phyloP scores from a whole-genome alignment of 345 rosid species.

The Pseudoturritis turrita region DNA sequence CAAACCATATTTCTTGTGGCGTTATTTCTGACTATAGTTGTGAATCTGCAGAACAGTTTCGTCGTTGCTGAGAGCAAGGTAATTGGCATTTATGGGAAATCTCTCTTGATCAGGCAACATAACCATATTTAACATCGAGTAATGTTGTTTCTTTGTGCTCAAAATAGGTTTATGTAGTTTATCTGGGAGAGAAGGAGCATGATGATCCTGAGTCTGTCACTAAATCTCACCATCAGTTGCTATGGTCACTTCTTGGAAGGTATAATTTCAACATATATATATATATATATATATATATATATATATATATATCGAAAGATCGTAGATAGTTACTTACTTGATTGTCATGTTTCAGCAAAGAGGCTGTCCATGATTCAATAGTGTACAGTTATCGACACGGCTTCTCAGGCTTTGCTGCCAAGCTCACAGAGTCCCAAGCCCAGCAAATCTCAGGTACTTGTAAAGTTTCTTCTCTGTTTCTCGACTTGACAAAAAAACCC shows the following conservation, averaged over 20 bases:
- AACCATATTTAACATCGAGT: not conserved
- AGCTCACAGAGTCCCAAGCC: conserved; percentile 51
- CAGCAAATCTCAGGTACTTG: conserved; percentile 42
- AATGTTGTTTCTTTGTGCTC: not conserved
- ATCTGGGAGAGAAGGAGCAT: conserved; percentile 45
- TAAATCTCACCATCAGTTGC: conserved; percentile 50
- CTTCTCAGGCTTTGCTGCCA: conserved; percentile 68
- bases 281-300: too few relatives aligned
- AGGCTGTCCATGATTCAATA: conserved; percentile 36
- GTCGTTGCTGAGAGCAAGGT: not conserved
- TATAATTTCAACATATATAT: not conserved
- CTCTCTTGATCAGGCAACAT: not conserved
- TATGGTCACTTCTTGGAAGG: conserved; percentile 50
- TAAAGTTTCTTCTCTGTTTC: not conserved
- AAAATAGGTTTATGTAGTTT: conserved; percentile 46
- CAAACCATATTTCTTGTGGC: not conserved
- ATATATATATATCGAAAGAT: not conserved
- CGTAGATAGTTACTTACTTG: not conserved
- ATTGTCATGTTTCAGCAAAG: conserved; percentile 33
- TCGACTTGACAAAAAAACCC: not conserved
- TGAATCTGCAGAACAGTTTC: not conserved
- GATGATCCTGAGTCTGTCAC: conserved; percentile 36
- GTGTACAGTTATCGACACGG: conserved; percentile 67
- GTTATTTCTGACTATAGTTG: not conserved
- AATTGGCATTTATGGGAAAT: not conserved